A percentile compares a stretch with the other conserved stretches of the same genome.
Evolutionary conservation across 2,329 filamentous ascomycete species (phyloP).

Genomic region (Fusarium acutatum): DNA sequence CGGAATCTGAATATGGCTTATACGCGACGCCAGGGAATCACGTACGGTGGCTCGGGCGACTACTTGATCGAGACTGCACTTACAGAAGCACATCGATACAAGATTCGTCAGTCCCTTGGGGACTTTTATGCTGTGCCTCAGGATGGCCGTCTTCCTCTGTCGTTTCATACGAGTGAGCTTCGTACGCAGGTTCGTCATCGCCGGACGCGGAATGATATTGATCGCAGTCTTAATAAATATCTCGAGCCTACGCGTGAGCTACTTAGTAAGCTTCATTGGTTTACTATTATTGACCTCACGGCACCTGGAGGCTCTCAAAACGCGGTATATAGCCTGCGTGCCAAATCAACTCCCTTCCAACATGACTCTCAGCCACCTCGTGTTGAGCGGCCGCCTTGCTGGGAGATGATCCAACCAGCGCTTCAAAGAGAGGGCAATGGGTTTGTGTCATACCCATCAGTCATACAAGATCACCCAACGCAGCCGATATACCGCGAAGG

Average conservation of each 20-base stretch:
- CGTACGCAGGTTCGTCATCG: background rate
- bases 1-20: background rate
- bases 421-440: background rate
- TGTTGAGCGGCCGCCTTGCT: background rate
- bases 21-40: background rate
- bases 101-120: background rate
- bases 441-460: background rate
- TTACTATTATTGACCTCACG: background rate
- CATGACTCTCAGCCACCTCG: background rate
- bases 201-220: background rate
- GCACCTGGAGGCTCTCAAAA: background rate
- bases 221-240: background rate
- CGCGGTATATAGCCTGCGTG: accelerated
- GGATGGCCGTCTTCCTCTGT: background rate
- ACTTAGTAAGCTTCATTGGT: background rate
- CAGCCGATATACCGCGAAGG: background rate
- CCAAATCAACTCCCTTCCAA: accelerated
- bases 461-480: background rate
- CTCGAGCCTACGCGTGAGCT: background rate
- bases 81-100: background rate
- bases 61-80: background rate
- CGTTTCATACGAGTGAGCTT: background rate
- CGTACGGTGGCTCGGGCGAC: background rate
- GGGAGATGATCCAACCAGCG: background rate
- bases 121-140: background rate